Conservation (phyloP, 306 rosid species). For the Quercus aquifolioides region DNA sequence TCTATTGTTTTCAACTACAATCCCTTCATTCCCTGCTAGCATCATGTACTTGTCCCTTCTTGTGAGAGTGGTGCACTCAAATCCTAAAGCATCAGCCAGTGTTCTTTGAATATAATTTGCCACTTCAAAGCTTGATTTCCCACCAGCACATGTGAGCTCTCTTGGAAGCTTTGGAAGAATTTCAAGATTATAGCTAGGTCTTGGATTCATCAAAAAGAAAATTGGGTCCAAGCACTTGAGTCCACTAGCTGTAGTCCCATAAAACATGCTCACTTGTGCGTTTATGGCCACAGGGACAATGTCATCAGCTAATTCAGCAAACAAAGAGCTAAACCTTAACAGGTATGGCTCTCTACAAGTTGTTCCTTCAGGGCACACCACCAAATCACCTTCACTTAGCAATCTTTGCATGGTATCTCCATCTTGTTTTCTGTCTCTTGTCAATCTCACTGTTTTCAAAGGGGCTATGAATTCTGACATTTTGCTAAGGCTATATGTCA, state of each 20-base stretch:
- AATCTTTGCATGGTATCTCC: slow-evolving; percentile 62
- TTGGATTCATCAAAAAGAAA: slow-evolving; percentile 88
- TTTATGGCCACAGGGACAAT: slow-evolving; percentile 85
- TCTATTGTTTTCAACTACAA: slow-evolving; percentile 36
- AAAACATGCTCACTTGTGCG: slow-evolving; percentile 70
- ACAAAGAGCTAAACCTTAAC: slow-evolving; percentile 78
- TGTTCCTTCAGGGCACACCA: slow-evolving; percentile 98
- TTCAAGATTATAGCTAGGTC: slow-evolving; percentile 52
- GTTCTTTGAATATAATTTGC: slow-evolving; percentile 71
- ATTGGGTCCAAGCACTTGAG: slow-evolving; percentile 80
- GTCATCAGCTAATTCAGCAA: slow-evolving; percentile 83
- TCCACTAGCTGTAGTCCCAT: slow-evolving; percentile 96
- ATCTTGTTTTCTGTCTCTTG: slow-evolving; percentile 68
- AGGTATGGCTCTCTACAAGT: slow-evolving; percentile 93
- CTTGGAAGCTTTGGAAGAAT: slow-evolving; percentile 63
- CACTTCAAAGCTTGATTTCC: slow-evolving; percentile 68
- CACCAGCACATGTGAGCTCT: slow-evolving; percentile 61
- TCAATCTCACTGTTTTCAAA: slow-evolving; percentile 55
- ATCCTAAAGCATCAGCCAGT: slow-evolving; percentile 79
- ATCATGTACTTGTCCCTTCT: slow-evolving; percentile 89
- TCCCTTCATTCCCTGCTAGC: slow-evolving; percentile 92
- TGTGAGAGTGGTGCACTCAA: slow-evolving; percentile 71
- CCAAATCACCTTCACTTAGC: slow-evolving; percentile 68
- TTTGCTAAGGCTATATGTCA: slow-evolving; percentile 73
- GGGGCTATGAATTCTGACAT: slow-evolving; percentile 63